These are phyloP conservation scores for Hyaloscypha hepaticicola DNA, from an alignment of 495 filamentous ascomycete species.

Conservation along the genomic window DNA sequence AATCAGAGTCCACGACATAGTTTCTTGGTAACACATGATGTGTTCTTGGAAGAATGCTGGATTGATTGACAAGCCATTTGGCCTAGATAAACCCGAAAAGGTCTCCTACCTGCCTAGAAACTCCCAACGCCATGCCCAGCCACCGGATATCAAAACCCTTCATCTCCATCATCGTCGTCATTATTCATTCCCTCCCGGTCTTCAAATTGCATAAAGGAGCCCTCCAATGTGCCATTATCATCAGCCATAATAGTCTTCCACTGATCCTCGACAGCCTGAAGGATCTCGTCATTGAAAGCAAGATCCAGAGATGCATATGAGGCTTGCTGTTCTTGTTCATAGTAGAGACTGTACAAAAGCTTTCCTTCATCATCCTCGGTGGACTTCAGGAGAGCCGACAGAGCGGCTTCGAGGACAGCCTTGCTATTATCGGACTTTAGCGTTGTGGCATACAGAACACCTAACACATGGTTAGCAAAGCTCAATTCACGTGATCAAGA, in stretches of 20 bases:
- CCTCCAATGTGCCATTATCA: conserved; percentile 33
- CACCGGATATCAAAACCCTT: background rate
- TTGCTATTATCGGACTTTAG: conserved; percentile 37
- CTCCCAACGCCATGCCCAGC: conserved; percentile 6
- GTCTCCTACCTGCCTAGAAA: background rate
- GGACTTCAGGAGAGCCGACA: conserved; percentile 52
- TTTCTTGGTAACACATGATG: too few species aligned
- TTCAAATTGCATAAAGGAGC: conserved; percentile 64
- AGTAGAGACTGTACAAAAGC: conserved; percentile 61
- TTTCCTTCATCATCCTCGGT: conserved; percentile 37
- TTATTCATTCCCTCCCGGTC: conserved; percentile 50
- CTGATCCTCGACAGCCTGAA: conserved; percentile 59
- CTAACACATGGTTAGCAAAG: conserved; percentile 55
- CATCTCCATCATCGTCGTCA: conserved; percentile 40
- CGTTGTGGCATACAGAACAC: conserved; percentile 68
- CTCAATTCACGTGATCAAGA: conserved; percentile 13
- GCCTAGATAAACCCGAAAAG: background rate
- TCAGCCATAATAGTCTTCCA: conserved; percentile 60
- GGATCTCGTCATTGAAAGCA: conserved; percentile 64
- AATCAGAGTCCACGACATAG: too few species aligned
- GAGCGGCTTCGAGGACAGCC: conserved; percentile 51
- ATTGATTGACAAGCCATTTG: too few species aligned
- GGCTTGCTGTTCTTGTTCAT: conserved; percentile 46
- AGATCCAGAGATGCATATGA: conserved; percentile 44
- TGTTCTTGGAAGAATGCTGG: too few species aligned